Base-by-base conservation (phyloP, 2,329 filamentous ascomycete species). In the Microcyclospora tardicrescens region DNA sequence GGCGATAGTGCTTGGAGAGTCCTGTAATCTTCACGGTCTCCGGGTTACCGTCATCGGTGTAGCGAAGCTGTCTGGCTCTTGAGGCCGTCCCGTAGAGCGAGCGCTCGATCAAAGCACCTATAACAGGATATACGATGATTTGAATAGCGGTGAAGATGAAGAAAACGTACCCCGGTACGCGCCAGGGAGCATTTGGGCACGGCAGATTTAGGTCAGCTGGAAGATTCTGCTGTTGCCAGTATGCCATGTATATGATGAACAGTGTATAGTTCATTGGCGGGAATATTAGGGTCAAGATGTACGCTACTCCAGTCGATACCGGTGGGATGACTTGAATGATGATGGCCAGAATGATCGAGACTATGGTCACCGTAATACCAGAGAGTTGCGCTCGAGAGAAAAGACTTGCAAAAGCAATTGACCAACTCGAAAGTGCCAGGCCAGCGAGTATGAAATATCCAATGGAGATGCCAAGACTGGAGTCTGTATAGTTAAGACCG, bases 361-460 rank as follows among this genome's bases (percentile, higher is more conserved):
- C 62, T 16, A 95, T 78, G 8, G 81, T 79, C 31, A 83, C 72
- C 0, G 77, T 76, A 45, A 93, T 89, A 19, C 89, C 87, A 41
- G 83, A 91, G 3, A 95, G 73, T 58, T 95, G 87, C 0, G 87
- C 79, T 55, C 80, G 87, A 50, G 75, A 81, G 67, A 95, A 95
- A 52, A 94, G 81, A 8, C 82, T 75, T 0, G 81, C 84, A 16
- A 81, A 81, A 31, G 93, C 71, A 38, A 94, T 75, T 2, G 85
- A 84, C 57, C 86, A 81, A 33, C 83, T 91, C 0, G 81, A 75
- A 34, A 93, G 65, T 2, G 85, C 73, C 3, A 93, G 64, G 6
- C 87, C 87, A n/a, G 72, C 66, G 2, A 93, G 63, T 33, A 94
- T 63, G 50, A 86, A 81, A 59, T 81, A 84, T 36, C 68, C 58